These are phyloP conservation scores for Inga leiocalycina DNA, from an alignment of 306 rosid species.

Conservation along the genomic window DNA sequence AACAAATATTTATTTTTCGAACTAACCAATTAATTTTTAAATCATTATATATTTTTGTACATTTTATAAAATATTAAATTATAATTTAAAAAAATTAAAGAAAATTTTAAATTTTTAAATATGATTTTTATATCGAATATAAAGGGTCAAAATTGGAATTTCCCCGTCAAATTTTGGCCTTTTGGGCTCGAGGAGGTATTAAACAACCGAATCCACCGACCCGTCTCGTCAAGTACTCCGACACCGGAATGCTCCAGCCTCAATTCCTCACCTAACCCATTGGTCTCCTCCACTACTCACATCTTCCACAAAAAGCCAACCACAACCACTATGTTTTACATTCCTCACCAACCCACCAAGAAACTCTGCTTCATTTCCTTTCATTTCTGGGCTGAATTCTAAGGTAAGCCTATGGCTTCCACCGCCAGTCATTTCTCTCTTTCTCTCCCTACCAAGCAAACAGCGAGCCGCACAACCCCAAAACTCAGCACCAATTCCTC, in stretches of 20 bases:
- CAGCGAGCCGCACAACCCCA: constrained; percentile 18
- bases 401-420: constrained; percentile 53
- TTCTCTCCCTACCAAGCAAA: constrained; percentile 46
- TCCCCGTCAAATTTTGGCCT: too few relatives aligned
- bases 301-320: neutral
- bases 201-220: neutral
- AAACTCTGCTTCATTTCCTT: neutral
- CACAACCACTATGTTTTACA: neutral
- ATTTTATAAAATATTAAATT: too few relatives aligned
- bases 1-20: too few relatives aligned
- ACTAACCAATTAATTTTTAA: neutral
- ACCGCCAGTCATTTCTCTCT: constrained; percentile 42
- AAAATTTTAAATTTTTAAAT: too few relatives aligned
- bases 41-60: neutral
- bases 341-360: constrained; percentile 15
- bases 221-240: neutral
- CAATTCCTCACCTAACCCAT: constrained; percentile 1
- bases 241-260: neutral
- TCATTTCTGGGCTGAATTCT: constrained; percentile 9
- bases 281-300: too few relatives aligned
- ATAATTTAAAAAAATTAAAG: too few relatives aligned
- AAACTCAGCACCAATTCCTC: constrained; percentile 28
- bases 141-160: too few relatives aligned
- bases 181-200: neutral
- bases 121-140: too few relatives aligned